These are phyloP conservation scores for Glomus cerebriforme DNA, from an alignment of 192 early-diverging fungal genomes.

Conservation along the genomic window DNA sequence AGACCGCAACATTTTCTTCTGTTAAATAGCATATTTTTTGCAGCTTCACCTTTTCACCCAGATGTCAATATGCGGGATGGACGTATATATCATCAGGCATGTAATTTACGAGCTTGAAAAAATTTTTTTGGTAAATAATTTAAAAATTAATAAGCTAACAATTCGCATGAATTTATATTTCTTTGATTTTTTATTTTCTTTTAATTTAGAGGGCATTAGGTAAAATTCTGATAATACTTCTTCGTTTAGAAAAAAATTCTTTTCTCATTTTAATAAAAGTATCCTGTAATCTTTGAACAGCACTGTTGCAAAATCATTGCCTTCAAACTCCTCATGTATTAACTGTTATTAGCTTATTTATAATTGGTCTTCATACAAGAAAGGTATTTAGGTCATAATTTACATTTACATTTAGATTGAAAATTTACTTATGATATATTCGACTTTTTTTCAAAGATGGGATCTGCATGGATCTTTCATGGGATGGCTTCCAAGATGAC, in stretches of 20 bases:
- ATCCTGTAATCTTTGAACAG: background rate
- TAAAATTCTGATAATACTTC: background rate
- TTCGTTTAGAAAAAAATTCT: background rate
- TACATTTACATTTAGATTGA: background rate
- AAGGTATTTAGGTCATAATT: constrained; percentile 11
- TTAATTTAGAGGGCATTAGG: constrained; percentile 17
- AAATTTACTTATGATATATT: background rate
- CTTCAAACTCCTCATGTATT: constrained; percentile 30
- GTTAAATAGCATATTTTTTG: constrained; percentile 30
- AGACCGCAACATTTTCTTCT: constrained; percentile 33
- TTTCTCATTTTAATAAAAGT: background rate
- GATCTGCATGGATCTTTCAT: constrained; percentile 31
- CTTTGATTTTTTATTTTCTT: background rate
- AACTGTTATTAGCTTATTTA: constrained; percentile 31
- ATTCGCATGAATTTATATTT: background rate
- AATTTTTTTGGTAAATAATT: background rate
- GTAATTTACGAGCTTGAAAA: constrained; percentile 1
- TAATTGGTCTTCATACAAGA: constrained; percentile 24
- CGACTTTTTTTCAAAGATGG: constrained; percentile 15
- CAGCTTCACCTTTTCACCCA: constrained; percentile 27
- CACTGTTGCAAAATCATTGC: constrained; percentile 23
- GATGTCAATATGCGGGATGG: background rate
- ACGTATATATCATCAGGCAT: constrained; percentile 18
- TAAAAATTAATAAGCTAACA: background rate
- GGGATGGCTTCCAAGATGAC: constrained; percentile 31